phyloP scores from a whole-genome alignment of 345 rosid species.

The Litchi chinensis region DNA sequence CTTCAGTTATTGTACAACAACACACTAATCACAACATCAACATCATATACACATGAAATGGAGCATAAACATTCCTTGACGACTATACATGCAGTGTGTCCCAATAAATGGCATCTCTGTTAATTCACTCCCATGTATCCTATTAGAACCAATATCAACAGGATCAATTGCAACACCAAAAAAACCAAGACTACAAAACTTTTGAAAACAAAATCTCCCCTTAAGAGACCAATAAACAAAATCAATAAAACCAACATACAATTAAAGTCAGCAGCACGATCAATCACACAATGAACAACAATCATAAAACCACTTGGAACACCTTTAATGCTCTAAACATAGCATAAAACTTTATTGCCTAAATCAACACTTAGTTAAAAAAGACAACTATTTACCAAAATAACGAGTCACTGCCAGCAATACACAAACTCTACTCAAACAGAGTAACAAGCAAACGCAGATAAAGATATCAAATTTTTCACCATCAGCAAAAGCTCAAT shows the following conservation, averaged over 20 bases:
- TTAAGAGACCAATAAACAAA: background rate
- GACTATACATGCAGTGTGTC: too few species aligned
- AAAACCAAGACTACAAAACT: background rate
- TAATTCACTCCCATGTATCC: too few species aligned
- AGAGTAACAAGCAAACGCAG: background rate
- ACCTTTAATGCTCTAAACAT: background rate
- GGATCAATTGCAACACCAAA: background rate
- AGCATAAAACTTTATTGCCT: too few species aligned
- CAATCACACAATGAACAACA: background rate
- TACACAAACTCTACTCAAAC: background rate
- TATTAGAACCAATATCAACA: background rate
- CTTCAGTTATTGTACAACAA: slow-evolving; percentile 5
- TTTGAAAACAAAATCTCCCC: too few species aligned
- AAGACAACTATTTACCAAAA: background rate
- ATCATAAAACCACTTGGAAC: background rate
- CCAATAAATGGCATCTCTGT: too few species aligned
- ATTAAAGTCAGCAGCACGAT: background rate
- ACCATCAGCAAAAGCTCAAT: too few species aligned
- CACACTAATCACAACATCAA: background rate
- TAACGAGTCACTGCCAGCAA: background rate
- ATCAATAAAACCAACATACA: background rate
- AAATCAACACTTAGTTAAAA: background rate
- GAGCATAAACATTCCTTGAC: slow-evolving; percentile 1
- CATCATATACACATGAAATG: background rate
- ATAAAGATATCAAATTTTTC: too few species aligned